Evolutionary conservation across 169 alveolate species (phyloP).

Genomic region (Prorocentrum cordatum): DNA sequence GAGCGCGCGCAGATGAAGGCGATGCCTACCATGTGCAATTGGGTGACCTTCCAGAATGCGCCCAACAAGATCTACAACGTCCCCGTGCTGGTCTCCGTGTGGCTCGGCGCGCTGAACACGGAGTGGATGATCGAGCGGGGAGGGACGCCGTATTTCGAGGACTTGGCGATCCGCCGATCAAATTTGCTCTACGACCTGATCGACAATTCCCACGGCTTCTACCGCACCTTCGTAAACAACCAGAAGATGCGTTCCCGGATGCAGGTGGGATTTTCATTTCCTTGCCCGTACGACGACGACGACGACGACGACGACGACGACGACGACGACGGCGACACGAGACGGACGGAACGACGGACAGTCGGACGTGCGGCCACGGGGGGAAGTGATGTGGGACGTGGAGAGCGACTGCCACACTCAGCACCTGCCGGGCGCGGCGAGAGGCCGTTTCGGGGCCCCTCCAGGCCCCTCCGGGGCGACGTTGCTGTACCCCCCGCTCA

Average conservation of each 20-base stretch:
- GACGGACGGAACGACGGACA: too few species aligned
- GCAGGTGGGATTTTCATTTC: too few species aligned
- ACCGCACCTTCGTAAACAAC: conserved; percentile 35
- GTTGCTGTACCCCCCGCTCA: too few species aligned
- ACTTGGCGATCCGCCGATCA: conserved; percentile 41
- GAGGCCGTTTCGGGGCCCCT: too few species aligned
- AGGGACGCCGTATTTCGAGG: conserved; percentile 29
- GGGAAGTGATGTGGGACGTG: too few species aligned
- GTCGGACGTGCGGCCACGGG: too few species aligned
- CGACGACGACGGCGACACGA: too few species aligned
- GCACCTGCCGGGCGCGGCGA: too few species aligned
- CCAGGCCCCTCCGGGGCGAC: too few species aligned
- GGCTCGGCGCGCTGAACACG: conserved; percentile 64
- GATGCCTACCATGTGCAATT: conserved; percentile 68
- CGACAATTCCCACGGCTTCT: conserved; percentile 49
- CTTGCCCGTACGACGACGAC: too few species aligned
- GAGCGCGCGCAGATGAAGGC: conserved; percentile 24
- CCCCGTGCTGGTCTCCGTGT: conserved; percentile 52
- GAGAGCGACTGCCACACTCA: too few species aligned
- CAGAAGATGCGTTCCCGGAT: conserved; percentile 61
- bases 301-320: too few species aligned
- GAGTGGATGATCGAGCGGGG: conserved; percentile 70
- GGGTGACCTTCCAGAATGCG: conserved; percentile 45
- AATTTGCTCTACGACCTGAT: conserved; percentile 7
- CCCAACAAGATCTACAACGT: conserved; percentile 68